A percentile compares a stretch with the other conserved stretches of the same genome.
phyloP scores from a whole-genome alignment of 2,329 filamentous ascomycete species.

The Sporothrix brunneoviolacea region DNA sequence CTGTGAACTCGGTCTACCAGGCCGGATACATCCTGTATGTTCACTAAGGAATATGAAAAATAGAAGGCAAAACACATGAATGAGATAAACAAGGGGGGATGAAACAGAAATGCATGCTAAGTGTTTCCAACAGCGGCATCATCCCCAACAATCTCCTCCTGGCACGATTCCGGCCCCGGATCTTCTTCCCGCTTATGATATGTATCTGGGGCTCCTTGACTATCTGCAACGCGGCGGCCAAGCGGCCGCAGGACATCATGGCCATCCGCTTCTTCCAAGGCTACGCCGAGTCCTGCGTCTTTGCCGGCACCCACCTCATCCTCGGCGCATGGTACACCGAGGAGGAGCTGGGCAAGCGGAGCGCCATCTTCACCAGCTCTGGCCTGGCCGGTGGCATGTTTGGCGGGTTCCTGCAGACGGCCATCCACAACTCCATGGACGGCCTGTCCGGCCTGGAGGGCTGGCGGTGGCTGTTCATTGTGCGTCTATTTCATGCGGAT shows the following conservation, averaged over 20 bases:
- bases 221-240: background rate
- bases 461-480: conserved; percentile 17
- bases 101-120: too few species aligned
- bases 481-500: too few species aligned
- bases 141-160: too few species aligned
- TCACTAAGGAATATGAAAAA: too few species aligned
- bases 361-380: background rate
- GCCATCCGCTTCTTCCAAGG: conserved; percentile 36
- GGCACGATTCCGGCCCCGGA: too few species aligned
- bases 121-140: too few species aligned
- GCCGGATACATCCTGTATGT: too few species aligned
- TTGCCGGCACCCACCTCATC: conserved; percentile 37
- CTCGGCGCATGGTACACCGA: conserved; percentile 44
- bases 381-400: background rate
- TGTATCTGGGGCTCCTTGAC: too few species aligned
- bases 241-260: too few species aligned
- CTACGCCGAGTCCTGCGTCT: conserved; percentile 33
- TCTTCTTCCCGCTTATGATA: conserved; percentile 25
- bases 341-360: conserved; percentile 41
- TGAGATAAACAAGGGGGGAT: background rate
- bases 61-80: too few species aligned
- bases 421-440: conserved; percentile 8
- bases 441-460: conserved; percentile 7
- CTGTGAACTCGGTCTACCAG: background rate
- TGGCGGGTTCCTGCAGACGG: conserved; percentile 11